phyloP scores from a whole-genome alignment of 2,329 filamentous ascomycete species.

The Herpotrichia juniperi region DNA sequence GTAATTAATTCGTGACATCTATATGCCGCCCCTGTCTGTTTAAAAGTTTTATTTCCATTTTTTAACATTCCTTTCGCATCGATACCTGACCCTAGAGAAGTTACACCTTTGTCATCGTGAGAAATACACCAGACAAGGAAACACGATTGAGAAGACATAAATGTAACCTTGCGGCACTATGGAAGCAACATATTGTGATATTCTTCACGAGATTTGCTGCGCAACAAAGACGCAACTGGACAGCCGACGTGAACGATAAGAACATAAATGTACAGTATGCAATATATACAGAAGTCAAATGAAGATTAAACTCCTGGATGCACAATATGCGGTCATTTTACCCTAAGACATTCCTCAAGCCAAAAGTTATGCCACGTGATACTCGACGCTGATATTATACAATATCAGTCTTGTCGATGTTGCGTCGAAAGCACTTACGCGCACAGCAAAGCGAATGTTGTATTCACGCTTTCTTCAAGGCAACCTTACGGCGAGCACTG shows the following conservation, averaged over 20 bases:
- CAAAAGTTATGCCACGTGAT: slow-evolving; percentile 1
- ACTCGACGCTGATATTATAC: background rate
- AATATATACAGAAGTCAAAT: slow-evolving; percentile 7
- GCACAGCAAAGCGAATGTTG: background rate
- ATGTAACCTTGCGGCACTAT: too few relatives aligned
- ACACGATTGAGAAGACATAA: too few relatives aligned
- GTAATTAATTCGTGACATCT: too few relatives aligned
- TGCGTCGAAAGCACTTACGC: background rate
- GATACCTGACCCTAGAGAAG: too few relatives aligned
- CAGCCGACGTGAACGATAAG: background rate
- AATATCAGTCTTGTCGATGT: background rate
- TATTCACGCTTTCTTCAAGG: slow-evolving; percentile 18
- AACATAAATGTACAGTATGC: slow-evolving; percentile 9
- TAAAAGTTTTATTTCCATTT: too few relatives aligned
- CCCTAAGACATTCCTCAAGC: slow-evolving; percentile 2
- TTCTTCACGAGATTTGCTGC: background rate
- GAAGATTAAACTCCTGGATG: background rate
- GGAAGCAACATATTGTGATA: background rate
- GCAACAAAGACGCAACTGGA: background rate
- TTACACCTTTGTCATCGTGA: too few relatives aligned
- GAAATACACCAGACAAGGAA: too few relatives aligned
- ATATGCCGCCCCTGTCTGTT: too few relatives aligned
- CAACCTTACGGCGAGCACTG: slow-evolving; percentile 61
- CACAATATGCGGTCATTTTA: slow-evolving; percentile 8
- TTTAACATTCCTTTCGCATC: too few relatives aligned